Percentiles rank a stretch among this genome's conserved stretches.
Evolutionary conservation across 1,284 basidiomycete species (phyloP).

Genomic region (Uromyces viciae-fabae): DNA sequence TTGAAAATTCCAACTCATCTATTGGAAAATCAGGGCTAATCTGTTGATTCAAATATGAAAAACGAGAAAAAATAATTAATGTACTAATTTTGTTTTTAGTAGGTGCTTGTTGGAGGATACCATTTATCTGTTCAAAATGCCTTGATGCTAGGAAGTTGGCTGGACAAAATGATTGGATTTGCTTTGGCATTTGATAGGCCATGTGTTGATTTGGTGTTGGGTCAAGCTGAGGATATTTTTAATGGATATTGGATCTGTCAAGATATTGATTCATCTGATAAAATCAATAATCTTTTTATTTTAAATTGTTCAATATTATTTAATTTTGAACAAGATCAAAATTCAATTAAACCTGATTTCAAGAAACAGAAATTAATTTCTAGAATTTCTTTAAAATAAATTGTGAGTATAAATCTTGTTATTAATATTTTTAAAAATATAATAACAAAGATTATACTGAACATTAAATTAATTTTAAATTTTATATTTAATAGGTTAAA

Average conservation of each 20-base stretch:
- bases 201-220: constrained; percentile 40
- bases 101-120: constrained; percentile 27
- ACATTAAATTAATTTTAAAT: too few relatives aligned
- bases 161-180: constrained; percentile 5
- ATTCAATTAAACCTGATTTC: too few relatives aligned
- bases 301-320: too few relatives aligned
- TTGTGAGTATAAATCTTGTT: too few relatives aligned
- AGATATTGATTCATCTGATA: too few relatives aligned
- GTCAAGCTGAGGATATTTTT: not conserved
- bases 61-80: not conserved
- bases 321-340: too few relatives aligned
- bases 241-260: not conserved
- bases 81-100: constrained; percentile 11
- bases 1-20: constrained; percentile 19
- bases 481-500: too few relatives aligned
- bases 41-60: not conserved
- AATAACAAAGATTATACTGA: too few relatives aligned
- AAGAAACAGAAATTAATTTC: too few relatives aligned
- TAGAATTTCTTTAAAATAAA: too few relatives aligned
- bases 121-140: constrained; percentile 34
- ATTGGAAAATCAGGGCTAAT: not conserved
- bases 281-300: too few relatives aligned
- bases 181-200: constrained; percentile 21
- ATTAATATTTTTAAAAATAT: too few relatives aligned
- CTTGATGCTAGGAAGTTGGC: constrained; percentile 12